Evolutionary conservation across 345 rosid genomes (phyloP).

Genomic region (Euphorbia tirucalli): DNA sequence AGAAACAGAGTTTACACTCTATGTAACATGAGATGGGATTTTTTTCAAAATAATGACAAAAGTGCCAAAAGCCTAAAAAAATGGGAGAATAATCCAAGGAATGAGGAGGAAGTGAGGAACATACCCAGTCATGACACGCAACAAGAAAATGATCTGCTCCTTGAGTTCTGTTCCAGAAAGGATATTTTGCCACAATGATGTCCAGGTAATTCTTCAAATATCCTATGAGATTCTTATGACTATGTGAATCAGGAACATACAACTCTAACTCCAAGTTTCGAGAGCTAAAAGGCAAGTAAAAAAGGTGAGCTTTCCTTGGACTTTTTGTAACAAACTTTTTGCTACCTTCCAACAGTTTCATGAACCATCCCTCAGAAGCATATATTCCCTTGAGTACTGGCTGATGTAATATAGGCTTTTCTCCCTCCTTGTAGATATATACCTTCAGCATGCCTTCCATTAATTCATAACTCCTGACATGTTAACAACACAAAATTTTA

Average conservation of each 20-base stretch:
- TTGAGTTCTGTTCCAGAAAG: conserved; percentile 84
- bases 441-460: conserved; percentile 86
- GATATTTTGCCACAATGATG: conserved; percentile 54
- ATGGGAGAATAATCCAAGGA: conserved; percentile 11
- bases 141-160: conserved; percentile 94
- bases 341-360: conserved; percentile 73
- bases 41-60: neutral
- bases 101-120: conserved; percentile 16
- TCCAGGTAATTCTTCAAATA: conserved; percentile 64
- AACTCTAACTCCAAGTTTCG: conserved; percentile 67
- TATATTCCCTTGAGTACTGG: conserved; percentile 82
- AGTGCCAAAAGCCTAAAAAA: conserved; percentile 1
- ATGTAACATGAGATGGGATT: neutral
- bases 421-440: conserved; percentile 82
- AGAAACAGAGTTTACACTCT: neutral
- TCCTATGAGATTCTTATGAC: conserved; percentile 52
- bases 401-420: conserved; percentile 65
- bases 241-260: conserved; percentile 72
- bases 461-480: conserved; percentile 85
- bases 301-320: conserved; percentile 72
- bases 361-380: conserved; percentile 99
- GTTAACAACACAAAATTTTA: neutral
- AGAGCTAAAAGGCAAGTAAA: conserved; percentile 91
- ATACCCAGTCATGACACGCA: conserved; percentile 99
- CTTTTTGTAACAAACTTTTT: conserved; percentile 58